Evolutionary conservation across 345 rosid genomes (phyloP).

Genomic region (Sapria himalayana): DNA sequence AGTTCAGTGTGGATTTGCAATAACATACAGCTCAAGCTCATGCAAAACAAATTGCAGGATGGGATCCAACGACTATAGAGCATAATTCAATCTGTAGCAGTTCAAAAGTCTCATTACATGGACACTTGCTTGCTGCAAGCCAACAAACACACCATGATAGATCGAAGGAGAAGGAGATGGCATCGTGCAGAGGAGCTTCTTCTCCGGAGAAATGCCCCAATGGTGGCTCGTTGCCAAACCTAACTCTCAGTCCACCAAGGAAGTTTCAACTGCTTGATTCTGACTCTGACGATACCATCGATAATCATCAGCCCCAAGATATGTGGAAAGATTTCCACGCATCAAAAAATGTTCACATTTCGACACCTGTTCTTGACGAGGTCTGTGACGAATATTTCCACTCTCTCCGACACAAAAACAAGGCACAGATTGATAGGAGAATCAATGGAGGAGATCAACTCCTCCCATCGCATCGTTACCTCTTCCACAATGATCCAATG

Average conservation of each 20-base stretch:
- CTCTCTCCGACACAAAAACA: conserved; percentile 18
- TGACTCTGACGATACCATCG: conserved; percentile 22
- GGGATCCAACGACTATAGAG: too few species aligned
- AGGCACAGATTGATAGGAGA: conserved; percentile 6
- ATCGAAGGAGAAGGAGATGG: conserved; percentile 14
- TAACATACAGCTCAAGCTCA: too few species aligned
- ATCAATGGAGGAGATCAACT: conserved; percentile 14
- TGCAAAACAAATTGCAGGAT: too few species aligned
- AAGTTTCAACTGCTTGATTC: conserved; percentile 69
- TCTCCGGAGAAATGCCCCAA: conserved; percentile 15
- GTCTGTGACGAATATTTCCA: conserved; percentile 58
- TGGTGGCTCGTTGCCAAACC: conserved; percentile 23
- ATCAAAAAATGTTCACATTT: conserved; percentile 16
- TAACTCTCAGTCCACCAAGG: conserved; percentile 59
- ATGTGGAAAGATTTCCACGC: conserved; percentile 53
- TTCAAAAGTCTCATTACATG: conserved; percentile 37
- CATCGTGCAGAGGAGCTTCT: conserved; percentile 20
- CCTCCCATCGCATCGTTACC: conserved; percentile 61
- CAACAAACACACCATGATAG: conserved; percentile 18
- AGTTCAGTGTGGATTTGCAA: too few species aligned
- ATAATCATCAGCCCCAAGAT: conserved; percentile 18
- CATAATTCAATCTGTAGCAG: conserved; percentile 35
- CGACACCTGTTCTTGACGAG: conserved; percentile 72
- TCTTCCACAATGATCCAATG: conserved; percentile 57
- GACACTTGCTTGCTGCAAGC: conserved; percentile 17